Base-by-base conservation (phyloP, 2,329 filamentous ascomycete species). In the Nigrograna mackinnonii region DNA sequence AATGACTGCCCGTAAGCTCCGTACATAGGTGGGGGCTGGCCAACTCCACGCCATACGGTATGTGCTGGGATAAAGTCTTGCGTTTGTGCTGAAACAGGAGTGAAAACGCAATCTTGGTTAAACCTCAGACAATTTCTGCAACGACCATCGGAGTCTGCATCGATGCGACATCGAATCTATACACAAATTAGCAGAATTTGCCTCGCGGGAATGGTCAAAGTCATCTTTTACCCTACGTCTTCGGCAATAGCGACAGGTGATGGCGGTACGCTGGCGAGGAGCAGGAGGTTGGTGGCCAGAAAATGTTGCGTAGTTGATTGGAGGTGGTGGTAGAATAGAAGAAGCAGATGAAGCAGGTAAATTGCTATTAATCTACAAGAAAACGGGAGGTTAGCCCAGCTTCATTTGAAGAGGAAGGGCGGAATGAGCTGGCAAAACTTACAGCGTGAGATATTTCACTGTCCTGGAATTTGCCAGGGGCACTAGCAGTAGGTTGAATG, bases 21-120 rank as follows among this genome's bases (percentile, higher is more conserved):
- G n/a, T 28, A 28, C 24, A 28, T 28, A n/a, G n/a, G 24, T n/a
- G 24, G 24, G n/a, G 24, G 9, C n/a, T 28, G 24, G 9, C 9
- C 24, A 28, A n/a, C 24, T 28, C 24, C 24, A 28, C 24, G 24
- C 24, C 24, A 28, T 28, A n/a, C n/a, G 24, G 9, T n/a, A 28
- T 28, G 24, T 28, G 24, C 24, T 28, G 24, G 24, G n/a, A 28
- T n/a, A n/a, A 28, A 28, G 24, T 28, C n/a, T 28, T 28, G 9
- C n/a, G 24, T 28, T n/a, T 28, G 24, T 28, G 24, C 24, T 28
- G 24, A 28, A n/a, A 28, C 24, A 9, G 9, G 24, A n/a, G 24
- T 28, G 24, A 28, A 28, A 28, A 28, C n/a, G 24, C 24, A 28
- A n/a, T 28, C 24, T 28, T 28, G 24, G n/a, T n/a, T n/a, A n/a